These are phyloP conservation scores for Friedmanniomyces endolithicus DNA, from an alignment of 495 filamentous ascomycete genomes.

Conservation along the genomic window DNA sequence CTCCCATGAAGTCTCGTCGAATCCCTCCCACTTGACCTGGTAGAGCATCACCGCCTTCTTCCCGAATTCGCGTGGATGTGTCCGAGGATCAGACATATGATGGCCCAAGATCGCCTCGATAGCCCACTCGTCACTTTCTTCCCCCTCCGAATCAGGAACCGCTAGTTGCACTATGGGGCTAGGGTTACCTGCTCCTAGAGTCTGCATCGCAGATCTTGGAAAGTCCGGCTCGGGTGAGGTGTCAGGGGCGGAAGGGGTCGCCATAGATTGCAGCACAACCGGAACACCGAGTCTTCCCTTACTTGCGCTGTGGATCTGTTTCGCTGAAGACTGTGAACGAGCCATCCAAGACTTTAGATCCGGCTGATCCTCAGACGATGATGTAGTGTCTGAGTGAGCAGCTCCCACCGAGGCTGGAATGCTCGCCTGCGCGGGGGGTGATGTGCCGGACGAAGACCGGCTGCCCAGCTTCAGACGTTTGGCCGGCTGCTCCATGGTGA, in stretches of 20 bases:
- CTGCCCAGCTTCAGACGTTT: conserved; percentile 3
- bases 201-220: neutral
- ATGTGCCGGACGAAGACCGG: neutral
- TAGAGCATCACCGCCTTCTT: conserved; percentile 15
- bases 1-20: conserved; percentile 13
- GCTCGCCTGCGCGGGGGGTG: neutral
- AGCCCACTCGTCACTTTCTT: conserved; percentile 2
- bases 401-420: neutral
- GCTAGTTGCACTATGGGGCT: neutral
- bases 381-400: neutral
- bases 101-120: conserved; percentile 12
- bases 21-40: conserved; percentile 16
- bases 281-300: neutral
- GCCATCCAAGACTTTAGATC: neutral
- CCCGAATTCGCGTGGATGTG: conserved; percentile 6
- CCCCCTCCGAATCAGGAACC: neutral
- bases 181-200: neutral
- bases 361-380: neutral
- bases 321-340: neutral
- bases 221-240: neutral
- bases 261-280: neutral
- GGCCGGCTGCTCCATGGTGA: conserved; percentile 1
- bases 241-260: neutral
- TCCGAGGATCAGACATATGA: conserved; percentile 14
- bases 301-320: neutral